Conservation (phyloP, 768 basidiomycete genomes). For the Lactifluus rugatus region DNA sequence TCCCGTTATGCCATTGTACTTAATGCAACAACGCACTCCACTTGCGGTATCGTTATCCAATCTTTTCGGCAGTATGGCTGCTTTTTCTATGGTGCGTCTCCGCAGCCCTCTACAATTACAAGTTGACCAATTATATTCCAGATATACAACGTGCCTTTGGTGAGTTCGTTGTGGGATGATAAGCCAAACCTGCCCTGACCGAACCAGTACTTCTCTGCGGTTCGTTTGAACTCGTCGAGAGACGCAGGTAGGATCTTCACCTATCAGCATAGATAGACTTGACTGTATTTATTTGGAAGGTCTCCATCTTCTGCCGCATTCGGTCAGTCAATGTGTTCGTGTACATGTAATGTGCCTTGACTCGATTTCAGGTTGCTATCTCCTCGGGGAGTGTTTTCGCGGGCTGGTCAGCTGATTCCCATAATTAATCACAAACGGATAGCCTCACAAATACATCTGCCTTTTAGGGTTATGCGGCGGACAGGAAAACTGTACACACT, state of each 20-base stretch:
- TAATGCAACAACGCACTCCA: slow-evolving; percentile 71
- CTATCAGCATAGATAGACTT: background rate
- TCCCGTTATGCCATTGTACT: slow-evolving; percentile 83
- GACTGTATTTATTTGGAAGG: slow-evolving; percentile 34
- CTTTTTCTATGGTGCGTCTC: slow-evolving; percentile 64
- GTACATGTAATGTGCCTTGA: slow-evolving; percentile 17
- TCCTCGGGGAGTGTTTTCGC: slow-evolving; percentile 80
- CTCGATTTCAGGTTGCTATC: slow-evolving; percentile 50
- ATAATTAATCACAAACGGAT: background rate
- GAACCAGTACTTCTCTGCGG: slow-evolving; percentile 71
- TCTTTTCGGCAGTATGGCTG: slow-evolving; percentile 64
- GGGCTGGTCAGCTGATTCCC: slow-evolving; percentile 52
- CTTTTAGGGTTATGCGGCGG: slow-evolving; percentile 64
- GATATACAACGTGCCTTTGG: slow-evolving; percentile 84
- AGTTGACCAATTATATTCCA: slow-evolving; percentile 20
- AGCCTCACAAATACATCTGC: slow-evolving; percentile 7
- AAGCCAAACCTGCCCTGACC: slow-evolving; percentile 14
- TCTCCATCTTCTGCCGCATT: slow-evolving; percentile 83
- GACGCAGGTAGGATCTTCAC: slow-evolving; percentile 44
- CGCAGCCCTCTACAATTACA: slow-evolving; percentile 15
- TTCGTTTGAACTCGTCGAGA: slow-evolving; percentile 56
- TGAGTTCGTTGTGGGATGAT: slow-evolving; percentile 27
- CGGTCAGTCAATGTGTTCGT: slow-evolving; percentile 38
- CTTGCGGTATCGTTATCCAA: slow-evolving; percentile 74
- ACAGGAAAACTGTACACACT: slow-evolving; percentile 81